Base-by-base conservation (phyloP, 495 filamentous ascomycete species). In the Xylaria flabelliformis region DNA sequence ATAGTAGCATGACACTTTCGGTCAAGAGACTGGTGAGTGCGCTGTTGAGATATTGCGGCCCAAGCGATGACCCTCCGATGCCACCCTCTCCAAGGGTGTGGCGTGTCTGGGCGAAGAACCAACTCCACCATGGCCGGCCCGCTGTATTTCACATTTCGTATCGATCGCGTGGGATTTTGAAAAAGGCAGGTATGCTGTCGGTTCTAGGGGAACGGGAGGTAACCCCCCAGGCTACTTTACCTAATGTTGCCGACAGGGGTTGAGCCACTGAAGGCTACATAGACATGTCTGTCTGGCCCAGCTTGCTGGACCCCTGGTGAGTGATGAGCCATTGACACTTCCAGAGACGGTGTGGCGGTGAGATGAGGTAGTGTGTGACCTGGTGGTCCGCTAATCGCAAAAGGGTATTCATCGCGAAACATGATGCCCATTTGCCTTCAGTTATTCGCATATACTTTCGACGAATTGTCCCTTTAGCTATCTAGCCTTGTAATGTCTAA, bases 61-160 rank as follows among this genome's bases (percentile, higher is more conserved):
- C 36, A 65, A 58, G 69, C 7, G 55, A 70, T 65, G 62, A 39
- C 48, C 62, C 71, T 64, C 65, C 53, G 55, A 67, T 73, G 44
- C 64, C 71, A 69, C 71, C 64, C 71, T 74, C 75, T 75, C 77
- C 69, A 66, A 75, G 75, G 70, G 66, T 48, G 75, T 79, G 77
- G 74, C 77, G 74, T 74, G 62, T 67, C 73, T 69, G 64, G 72
- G 70, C 72, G 70, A 67, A 69, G 69, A 62, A 67, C 64, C 69
- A 73, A 75, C 76, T 78, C 74, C 74, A 75, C 77, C 73, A 65
- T 69, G 53, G 73, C 44, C 36, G 69, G 69, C 34, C 69, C 61
- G 69, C 67, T 62, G 7, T 64, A 56, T 19, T 64, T 65, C 51
- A 69, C 41, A 67, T 21, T 61, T 51, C 63, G 39, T 67, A 59